Base-by-base conservation (phyloP, 768 basidiomycete species). In the Leccinum subtestaceum region DNA sequence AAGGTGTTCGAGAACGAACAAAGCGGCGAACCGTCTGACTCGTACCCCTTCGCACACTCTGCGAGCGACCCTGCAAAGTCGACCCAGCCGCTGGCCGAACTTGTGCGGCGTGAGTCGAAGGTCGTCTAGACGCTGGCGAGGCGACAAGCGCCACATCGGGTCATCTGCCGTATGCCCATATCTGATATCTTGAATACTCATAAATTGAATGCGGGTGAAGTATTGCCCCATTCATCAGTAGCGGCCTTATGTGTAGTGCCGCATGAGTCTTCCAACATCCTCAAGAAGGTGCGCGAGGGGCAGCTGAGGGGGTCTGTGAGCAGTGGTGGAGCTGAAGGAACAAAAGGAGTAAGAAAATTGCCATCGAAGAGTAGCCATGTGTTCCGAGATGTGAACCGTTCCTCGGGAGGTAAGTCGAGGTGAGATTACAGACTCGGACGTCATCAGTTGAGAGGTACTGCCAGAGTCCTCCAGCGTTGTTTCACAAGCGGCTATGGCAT, bases 331-430 rank as follows among this genome's bases (percentile, higher is more conserved):
- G 64, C 67, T 3, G 85, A 83, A 1, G 86, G 86, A 32, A 70
- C 75, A 71, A 84, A 91, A 0, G 86, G 85, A 25, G 84, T 74
- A 32, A 93, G 82, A 25, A 72, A 68, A 19, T 77, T 63, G 5
- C 91, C 91, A 60, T 88, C 82, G 67, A 84, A 93, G 19, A 93
- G 63, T 19, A 93, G 78, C 91, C 91, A 93, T 47, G 79, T 80
- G 38, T 72, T 68, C 13, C 65, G 62, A 46, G 63, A 61, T 13
- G 60, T 60, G 32, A 63, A 61, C 3, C 64, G 63, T 27, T 63
- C 63, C 47, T 63, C 69, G 51, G 59, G 59, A 27, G 54, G 58
- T 58, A 61, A 57, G 45, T 70, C 65, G 0, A 64, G 49, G 38
- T 62, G 58, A 19, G 59, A 63, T 27, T 27, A 27, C 27, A 27